Base-by-base conservation (phyloP, 305 asterid species). In the Withania somnifera region DNA sequence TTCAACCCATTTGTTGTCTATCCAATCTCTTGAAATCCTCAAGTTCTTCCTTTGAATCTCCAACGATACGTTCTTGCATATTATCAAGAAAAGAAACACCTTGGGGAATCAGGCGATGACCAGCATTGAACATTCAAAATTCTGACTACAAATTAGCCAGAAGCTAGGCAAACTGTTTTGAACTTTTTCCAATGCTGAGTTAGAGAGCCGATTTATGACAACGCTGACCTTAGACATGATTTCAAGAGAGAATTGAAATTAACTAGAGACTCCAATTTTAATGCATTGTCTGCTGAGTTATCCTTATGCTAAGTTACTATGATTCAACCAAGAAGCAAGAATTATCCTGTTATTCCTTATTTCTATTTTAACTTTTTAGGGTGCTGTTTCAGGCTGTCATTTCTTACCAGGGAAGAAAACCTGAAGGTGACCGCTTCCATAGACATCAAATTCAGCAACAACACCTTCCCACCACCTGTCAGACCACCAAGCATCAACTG, bases 391-490 rank as follows among this genome's bases (percentile, higher is more conserved):
- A 2, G 14, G 24, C 20, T 20, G 36, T 20, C 11, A 1, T 69
- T 19, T 69, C 78, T 69, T 79, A 91, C 97, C 94, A 1, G 97
- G 90, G 63, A 89, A 85, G 87, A 87, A 93, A 51, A 93, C 88
- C 56, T 85, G 88, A 40, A 89, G 79, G 40, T 69, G 77, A 38
- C 81, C 85, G 34, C 69, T 20, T 28, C 83, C 53, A 22, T 82
- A 68, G 20, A 83, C 67, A 84, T 80, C 86, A 77, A 47, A 17
- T 58, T 91, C 90, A 19, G 34, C 53, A 24, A 93, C 85, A 28
- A 91, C 85, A 30, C 91, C 93, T 89, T 93, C 98, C 93, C 98
- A 92, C 98, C 98, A 92, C 77, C 94, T 91, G 30, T 88, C 83
- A 11, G 86, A 66, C 94, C 88, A 83, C 92, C 93, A 88, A n/a